Conservation (phyloP, 345 rosid species). For the Eucalyptus pauciflora region DNA sequence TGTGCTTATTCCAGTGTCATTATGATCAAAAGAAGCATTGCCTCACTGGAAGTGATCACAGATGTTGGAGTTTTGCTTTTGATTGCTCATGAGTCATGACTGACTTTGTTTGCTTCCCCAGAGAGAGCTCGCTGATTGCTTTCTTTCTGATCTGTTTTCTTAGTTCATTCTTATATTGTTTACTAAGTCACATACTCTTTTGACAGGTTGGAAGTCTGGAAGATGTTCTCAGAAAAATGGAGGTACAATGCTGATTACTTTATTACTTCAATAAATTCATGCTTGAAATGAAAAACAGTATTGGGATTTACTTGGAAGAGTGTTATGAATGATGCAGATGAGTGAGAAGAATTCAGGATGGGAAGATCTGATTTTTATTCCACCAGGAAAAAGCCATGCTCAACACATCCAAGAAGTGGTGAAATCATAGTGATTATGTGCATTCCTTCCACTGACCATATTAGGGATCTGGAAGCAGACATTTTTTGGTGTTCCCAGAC, state of each 20-base stretch:
- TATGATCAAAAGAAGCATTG: not conserved
- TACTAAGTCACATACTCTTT: not conserved
- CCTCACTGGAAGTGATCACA: not conserved
- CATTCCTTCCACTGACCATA: not conserved
- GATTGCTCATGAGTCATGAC: not conserved
- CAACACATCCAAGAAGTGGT: constrained; percentile 76
- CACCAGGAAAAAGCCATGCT: constrained; percentile 85
- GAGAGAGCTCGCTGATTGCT: not conserved
- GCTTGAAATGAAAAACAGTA: not conserved
- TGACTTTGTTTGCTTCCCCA: not conserved
- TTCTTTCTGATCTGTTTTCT: not conserved
- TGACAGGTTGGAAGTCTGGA: constrained; percentile 87
- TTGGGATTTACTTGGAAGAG: not conserved
- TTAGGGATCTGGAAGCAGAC: not conserved
- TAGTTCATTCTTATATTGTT: not conserved
- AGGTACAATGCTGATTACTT: constrained; percentile 25
- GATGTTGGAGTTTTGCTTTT: not conserved
- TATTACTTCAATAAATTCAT: not conserved
- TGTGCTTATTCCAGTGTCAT: not conserved
- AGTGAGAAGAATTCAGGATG: constrained; percentile 89
- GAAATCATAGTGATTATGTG: not conserved
- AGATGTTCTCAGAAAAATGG: constrained; percentile 88
- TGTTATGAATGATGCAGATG: constrained; percentile 23
- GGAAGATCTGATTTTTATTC: constrained; percentile 91
- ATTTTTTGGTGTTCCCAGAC: not conserved